A percentile compares a stretch with the other conserved stretches of the same genome.
Evolutionary conservation across 2,329 filamentous ascomycete genomes (phyloP).

Genomic region (Zymoseptoria crescenta): DNA sequence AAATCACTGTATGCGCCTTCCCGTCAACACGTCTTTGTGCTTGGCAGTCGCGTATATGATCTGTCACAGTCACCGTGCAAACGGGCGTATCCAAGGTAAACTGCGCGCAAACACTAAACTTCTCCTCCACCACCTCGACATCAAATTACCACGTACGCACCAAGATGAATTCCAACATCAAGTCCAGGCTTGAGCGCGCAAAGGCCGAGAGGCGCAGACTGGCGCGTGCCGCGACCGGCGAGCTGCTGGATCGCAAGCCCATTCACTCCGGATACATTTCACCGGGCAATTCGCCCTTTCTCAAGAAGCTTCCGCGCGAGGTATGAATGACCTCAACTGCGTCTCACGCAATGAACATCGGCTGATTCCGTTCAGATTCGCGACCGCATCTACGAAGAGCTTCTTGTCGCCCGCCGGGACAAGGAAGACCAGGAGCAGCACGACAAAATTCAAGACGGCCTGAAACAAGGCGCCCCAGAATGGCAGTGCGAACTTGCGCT

Average conservation of each 20-base stretch:
- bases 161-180: background rate
- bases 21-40: too few species aligned
- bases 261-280: background rate
- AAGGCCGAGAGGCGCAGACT: background rate
- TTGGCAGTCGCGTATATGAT: background rate
- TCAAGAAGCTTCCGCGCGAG: constrained; percentile 3
- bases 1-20: too few species aligned
- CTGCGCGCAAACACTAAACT: background rate
- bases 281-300: constrained; percentile 3
- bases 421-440: constrained; percentile 2
- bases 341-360: background rate
- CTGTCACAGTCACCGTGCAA: background rate
- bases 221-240: too few species aligned
- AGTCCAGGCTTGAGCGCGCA: background rate
- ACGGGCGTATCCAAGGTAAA: background rate
- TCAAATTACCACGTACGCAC: background rate
- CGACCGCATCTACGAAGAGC: constrained; percentile 12
- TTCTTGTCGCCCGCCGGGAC: constrained; percentile 5
- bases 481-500: constrained; percentile 3
- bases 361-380: constrained; percentile 6
- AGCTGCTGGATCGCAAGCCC: background rate
- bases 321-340: background rate
- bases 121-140: background rate
- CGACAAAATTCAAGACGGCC: constrained; percentile 3
- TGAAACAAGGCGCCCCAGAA: background rate